Evolutionary conservation across 352 stramenopile species (phyloP), one percentile per base, ranked within the genome.

Genomic region (Lagenidium giganteum): DNA sequence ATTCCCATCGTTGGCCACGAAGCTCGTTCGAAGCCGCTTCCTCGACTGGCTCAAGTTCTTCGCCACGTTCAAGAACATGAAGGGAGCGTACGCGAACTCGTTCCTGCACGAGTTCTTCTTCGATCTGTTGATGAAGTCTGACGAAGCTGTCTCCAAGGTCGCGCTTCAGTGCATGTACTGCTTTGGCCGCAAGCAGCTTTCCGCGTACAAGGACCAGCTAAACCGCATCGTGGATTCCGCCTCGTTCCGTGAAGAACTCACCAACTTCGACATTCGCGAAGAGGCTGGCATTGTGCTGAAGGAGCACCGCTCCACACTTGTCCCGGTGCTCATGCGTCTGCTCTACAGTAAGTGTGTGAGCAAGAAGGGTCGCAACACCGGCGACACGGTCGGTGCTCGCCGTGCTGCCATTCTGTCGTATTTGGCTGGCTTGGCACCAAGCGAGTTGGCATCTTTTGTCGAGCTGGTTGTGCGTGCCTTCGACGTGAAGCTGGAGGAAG

Each of bases 331-430:
- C 8, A 67, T 95, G 44, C 77, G 90, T 11, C 31, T 97, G 26
- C 44, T 97, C 36, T 97, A 95, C 60, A 88, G 87, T 6, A 93
- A 95, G 46, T 94, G 93, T 29, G 67, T 95, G 18, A 88, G 85
- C 34, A 84, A 87, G 51, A 95, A 84, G 50, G 83, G 76, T 21
- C 70, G 76, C 27, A 92, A 89, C 57, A 73, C 68, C 7, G 86
- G 82, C 8, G 83, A 93, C 51, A 93, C 84, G 0, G 83, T 95
- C 28, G 78, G 75, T 8, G 77, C 80, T 25, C 79, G 88, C n/a
- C 87, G 88, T 48, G 70, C 86, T 3, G 83, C 87, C 2, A 93
- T 97, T 34, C 66, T 97, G 20, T 70, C 81, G 27, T 97, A 97
- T 41, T 41, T 97, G 18, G 82, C 86, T 5, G 80, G 75, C 2